Evolutionary conservation across 441 rosid species (phyloP).

Genomic region (Adansonia rubrostipa): DNA sequence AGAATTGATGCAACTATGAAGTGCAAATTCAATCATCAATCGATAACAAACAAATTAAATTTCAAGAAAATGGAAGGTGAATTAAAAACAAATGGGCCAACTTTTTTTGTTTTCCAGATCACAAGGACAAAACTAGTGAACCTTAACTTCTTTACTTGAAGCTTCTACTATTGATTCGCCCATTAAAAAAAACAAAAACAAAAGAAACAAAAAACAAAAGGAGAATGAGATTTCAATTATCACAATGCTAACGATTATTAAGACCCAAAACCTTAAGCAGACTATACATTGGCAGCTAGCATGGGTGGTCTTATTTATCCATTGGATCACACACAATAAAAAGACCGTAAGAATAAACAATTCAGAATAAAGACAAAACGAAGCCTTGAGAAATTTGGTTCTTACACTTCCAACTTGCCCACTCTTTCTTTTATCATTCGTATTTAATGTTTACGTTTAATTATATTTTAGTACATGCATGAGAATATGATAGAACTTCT

Average conservation of each 20-base stretch:
- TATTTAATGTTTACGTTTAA: no score
- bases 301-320: conserved; percentile 29
- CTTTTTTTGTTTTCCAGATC: conserved; percentile 34
- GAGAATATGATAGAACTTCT: no score
- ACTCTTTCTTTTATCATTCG: no score
- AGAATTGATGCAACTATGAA: conserved; percentile 26
- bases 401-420: background rate
- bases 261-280: conserved; percentile 22
- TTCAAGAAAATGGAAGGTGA: conserved; percentile 30
- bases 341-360: conserved; percentile 32
- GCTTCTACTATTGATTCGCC: conserved; percentile 61
- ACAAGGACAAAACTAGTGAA: conserved; percentile 40
- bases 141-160: conserved; percentile 59
- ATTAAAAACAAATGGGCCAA: conserved; percentile 30
- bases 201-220: background rate
- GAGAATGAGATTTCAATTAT: conserved; percentile 33
- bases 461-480: no score
- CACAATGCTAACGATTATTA: conserved; percentile 31
- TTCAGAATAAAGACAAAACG: conserved; percentile 42
- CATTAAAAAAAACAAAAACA: conserved; percentile 35
- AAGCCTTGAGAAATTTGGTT: conserved; percentile 20
- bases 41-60: conserved; percentile 25
- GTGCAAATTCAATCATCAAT: conserved; percentile 23
- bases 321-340: conserved; percentile 32
- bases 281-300: conserved; percentile 27